phyloP scores from a whole-genome alignment of 805 yeast species.

The Pichia nanzhaoensis region DNA sequence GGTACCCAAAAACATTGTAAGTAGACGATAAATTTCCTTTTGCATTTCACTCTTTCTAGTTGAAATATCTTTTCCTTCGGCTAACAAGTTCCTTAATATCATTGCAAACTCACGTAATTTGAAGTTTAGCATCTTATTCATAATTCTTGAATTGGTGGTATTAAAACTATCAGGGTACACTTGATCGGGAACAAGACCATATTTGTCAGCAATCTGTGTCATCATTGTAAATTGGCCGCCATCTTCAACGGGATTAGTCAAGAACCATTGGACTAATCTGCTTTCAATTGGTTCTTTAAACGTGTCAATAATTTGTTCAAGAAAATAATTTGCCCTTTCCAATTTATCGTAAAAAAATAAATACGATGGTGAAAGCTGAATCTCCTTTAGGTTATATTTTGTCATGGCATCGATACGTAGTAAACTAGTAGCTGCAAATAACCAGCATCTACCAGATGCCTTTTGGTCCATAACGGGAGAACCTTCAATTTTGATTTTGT shows the following conservation, averaged over 20 bases:
- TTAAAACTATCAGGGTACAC: slow-evolving; percentile 62
- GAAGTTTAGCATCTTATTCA: slow-evolving; percentile 59
- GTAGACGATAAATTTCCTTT: slow-evolving; percentile 55
- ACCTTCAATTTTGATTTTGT: slow-evolving; percentile 42
- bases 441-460: slow-evolving; percentile 81
- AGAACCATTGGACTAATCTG: slow-evolving; percentile 58
- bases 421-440: slow-evolving; percentile 76
- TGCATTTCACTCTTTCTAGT: slow-evolving; percentile 36
- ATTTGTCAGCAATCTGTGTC: slow-evolving; percentile 66
- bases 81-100: slow-evolving; percentile 44
- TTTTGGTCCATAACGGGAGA: slow-evolving; percentile 69
- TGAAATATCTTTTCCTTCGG: slow-evolving; percentile 36
- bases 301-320: slow-evolving; percentile 71
- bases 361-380: slow-evolving; percentile 74
- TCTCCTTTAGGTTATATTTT: slow-evolving; percentile 55
- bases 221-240: slow-evolving; percentile 91
- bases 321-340: slow-evolving; percentile 75
- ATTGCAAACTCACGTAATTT: slow-evolving; percentile 77
- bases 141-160: slow-evolving; percentile 41
- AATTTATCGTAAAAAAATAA: slow-evolving; percentile 80
- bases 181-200: slow-evolving; percentile 73
- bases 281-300: slow-evolving; percentile 60
- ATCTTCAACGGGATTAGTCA: slow-evolving; percentile 63
- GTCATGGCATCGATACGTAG: slow-evolving; percentile 57
- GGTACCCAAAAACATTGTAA: slow-evolving; percentile 64